These are phyloP conservation scores for Aureobasidium namibiae DNA, from an alignment of 2,329 filamentous ascomycete genomes.

Conservation along the genomic window DNA sequence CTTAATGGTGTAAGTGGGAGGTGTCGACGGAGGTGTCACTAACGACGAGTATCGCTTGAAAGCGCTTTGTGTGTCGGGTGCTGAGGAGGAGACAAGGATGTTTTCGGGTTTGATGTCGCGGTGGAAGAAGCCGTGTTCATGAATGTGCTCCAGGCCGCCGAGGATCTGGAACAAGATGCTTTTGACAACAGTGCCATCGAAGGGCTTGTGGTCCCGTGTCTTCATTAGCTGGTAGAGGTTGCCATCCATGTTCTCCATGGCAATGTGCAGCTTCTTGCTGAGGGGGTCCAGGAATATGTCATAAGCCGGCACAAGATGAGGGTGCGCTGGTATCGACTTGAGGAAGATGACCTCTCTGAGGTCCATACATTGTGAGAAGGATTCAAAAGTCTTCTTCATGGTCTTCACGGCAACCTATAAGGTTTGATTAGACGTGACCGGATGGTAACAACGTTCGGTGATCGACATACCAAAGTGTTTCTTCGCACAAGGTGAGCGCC, in stretches of 20 bases:
- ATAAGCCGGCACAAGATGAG: slow-evolving; percentile 89
- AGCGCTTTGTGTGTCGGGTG: slow-evolving; percentile 70
- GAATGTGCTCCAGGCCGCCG: slow-evolving; percentile 91
- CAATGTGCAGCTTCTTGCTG: slow-evolving; percentile 93
- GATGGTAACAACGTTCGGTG: slow-evolving; percentile 15
- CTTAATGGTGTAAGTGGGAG: slow-evolving; percentile 90
- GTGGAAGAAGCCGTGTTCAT: slow-evolving; percentile 95
- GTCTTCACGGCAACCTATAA: slow-evolving; percentile 93
- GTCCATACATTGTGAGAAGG: slow-evolving; percentile 80
- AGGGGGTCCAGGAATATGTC: slow-evolving; percentile 97
- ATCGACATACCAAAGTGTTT: slow-evolving; percentile 73
- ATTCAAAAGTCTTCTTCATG: slow-evolving; percentile 99
- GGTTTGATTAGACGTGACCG: slow-evolving; percentile 15
- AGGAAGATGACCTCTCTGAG: slow-evolving; percentile 96
- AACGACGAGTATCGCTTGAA: slow-evolving; percentile 90
- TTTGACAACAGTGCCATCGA: slow-evolving; percentile 88
- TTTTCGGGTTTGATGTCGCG: slow-evolving; percentile 99
- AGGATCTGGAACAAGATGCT: slow-evolving; percentile 97
- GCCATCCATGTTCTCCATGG: slow-evolving; percentile 99
- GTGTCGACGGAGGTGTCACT: slow-evolving; percentile 90
- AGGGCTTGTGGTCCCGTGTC: slow-evolving; percentile 84
- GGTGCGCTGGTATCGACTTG: slow-evolving; percentile 75
- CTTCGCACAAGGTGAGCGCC: slow-evolving; percentile 81
- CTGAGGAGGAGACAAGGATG: slow-evolving; percentile 89
- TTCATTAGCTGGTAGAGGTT: slow-evolving; percentile 99